These are phyloP conservation scores for Chloranthus sessilifolius DNA, from an alignment of 164 flowering plant genomes.

Conservation along the genomic window DNA sequence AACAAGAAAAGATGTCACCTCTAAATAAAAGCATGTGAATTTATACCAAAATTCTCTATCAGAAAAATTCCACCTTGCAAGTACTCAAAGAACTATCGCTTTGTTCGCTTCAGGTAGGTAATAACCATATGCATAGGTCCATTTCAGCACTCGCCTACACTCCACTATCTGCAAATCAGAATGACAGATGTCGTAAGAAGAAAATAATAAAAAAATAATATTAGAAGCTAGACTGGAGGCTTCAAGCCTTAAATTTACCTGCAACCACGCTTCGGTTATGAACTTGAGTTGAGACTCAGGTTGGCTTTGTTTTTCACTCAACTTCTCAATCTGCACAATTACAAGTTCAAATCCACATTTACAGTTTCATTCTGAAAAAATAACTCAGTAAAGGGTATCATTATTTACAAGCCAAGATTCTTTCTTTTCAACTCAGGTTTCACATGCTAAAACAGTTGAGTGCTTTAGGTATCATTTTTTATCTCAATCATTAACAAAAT, in stretches of 20 bases:
- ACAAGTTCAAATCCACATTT: no score
- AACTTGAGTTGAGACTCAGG: constrained; percentile 62
- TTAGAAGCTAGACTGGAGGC: not conserved
- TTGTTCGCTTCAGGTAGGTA: constrained; percentile 71
- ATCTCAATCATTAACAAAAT: no score
- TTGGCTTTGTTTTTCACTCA: constrained; percentile 45
- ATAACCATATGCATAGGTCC: constrained; percentile 93
- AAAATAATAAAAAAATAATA: no score
- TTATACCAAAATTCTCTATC: no score
- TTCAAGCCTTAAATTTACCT: constrained; percentile 31
- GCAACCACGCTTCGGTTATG: constrained; percentile 71
- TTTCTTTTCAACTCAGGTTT: no score
- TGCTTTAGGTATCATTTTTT: no score
- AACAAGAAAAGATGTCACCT: no score
- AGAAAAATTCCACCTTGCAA: constrained; percentile 51
- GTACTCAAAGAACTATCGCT: constrained; percentile 78
- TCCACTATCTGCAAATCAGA: constrained; percentile 59
- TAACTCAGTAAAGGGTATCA: no score
- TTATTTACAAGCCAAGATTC: no score
- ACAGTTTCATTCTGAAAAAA: no score
- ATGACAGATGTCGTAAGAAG: not conserved
- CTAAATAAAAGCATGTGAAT: no score
- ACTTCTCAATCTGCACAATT: constrained; percentile 44
- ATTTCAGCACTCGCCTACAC: constrained; percentile 83
- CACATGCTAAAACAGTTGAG: no score